Percentiles rank a stretch among this genome's conserved stretches.
Conservation (phyloP, 192 early-diverging fungal genomes). For the Lunasporangiospora selenospora region DNA sequence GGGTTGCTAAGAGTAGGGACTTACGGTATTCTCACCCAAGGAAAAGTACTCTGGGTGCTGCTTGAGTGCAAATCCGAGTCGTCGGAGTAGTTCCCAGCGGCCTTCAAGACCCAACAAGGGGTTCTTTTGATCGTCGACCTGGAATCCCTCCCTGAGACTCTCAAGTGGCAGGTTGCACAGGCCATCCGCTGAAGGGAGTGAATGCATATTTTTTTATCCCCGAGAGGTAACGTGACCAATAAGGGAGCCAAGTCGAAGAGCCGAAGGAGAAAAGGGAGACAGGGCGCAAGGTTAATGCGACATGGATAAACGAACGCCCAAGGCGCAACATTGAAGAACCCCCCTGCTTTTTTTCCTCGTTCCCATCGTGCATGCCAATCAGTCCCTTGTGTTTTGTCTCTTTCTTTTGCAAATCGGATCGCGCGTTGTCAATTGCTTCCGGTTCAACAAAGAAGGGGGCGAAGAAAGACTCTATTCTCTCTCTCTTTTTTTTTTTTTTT, state of each 20-base stretch:
- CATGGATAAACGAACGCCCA: too few species aligned
- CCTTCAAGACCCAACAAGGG: constrained; percentile 83
- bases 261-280: too few species aligned
- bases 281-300: too few species aligned
- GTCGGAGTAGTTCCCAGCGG: constrained; percentile 71
- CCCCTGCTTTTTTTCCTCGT: too few species aligned
- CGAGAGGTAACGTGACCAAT: too few species aligned
- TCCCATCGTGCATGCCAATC: too few species aligned
- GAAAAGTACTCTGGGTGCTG: constrained; percentile 65
- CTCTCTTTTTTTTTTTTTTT: background rate
- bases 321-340: too few species aligned
- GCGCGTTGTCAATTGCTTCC: background rate
- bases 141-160: constrained; percentile 70
- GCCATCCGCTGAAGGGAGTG: constrained; percentile 52
- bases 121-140: constrained; percentile 74
- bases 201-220: too few species aligned
- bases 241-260: too few species aligned
- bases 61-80: constrained; percentile 65
- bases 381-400: too few species aligned
- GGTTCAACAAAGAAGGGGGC: background rate
- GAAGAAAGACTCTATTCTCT: background rate
- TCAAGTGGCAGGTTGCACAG: constrained; percentile 58
- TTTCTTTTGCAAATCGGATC: background rate
- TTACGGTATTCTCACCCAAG: constrained; percentile 41
- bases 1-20: background rate